A percentile compares a stretch with the other conserved stretches of the same genome.
These are phyloP conservation scores for Monilinia aucupariae DNA, from an alignment of 2,329 filamentous ascomycete species.

Conservation along the genomic window DNA sequence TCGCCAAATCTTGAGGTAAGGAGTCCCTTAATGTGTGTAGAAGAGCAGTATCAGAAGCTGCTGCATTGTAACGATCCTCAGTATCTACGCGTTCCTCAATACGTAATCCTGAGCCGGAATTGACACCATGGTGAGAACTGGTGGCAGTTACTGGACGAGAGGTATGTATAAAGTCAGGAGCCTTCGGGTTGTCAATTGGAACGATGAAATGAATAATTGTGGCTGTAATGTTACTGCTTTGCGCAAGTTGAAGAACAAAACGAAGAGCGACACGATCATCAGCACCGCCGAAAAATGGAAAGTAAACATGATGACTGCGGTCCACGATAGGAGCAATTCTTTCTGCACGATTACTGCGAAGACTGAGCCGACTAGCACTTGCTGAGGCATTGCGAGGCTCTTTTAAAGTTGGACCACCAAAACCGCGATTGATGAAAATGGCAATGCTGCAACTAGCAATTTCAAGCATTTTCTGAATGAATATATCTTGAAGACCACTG, in stretches of 20 bases:
- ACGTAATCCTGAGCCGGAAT: slow-evolving; percentile 19
- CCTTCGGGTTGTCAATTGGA: slow-evolving; percentile 25
- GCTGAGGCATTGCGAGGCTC: slow-evolving; percentile 39
- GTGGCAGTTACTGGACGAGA: slow-evolving; percentile 6
- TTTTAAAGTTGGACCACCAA: slow-evolving; percentile 46
- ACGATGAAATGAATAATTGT: slow-evolving; percentile 60
- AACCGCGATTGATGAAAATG: slow-evolving; percentile 71
- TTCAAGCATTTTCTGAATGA: slow-evolving; percentile 64
- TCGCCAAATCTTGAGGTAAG: slow-evolving; percentile 45
- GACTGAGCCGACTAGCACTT: slow-evolving; percentile 51
- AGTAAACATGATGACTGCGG: slow-evolving; percentile 75
- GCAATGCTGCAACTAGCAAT: slow-evolving; percentile 63
- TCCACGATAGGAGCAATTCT: slow-evolving; percentile 55
- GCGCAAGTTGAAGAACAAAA: slow-evolving; percentile 77
- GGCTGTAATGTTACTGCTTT: slow-evolving; percentile 71
- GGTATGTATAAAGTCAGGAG: slow-evolving; percentile 14
- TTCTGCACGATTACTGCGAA: slow-evolving; percentile 52
- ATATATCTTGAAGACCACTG: slow-evolving; percentile 61
- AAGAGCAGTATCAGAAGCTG: slow-evolving; percentile 41
- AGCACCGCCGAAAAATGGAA: slow-evolving; percentile 77
- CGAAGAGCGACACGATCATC: slow-evolving; percentile 78
- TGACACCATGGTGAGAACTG: slow-evolving; percentile 3
- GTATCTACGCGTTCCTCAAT: slow-evolving; percentile 26
- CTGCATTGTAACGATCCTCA: slow-evolving; percentile 25
- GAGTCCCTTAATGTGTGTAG: slow-evolving; percentile 53